These are phyloP conservation scores for Torrubiella hemipterigena DNA, from an alignment of 2,329 filamentous ascomycete species.

Conservation along the genomic window DNA sequence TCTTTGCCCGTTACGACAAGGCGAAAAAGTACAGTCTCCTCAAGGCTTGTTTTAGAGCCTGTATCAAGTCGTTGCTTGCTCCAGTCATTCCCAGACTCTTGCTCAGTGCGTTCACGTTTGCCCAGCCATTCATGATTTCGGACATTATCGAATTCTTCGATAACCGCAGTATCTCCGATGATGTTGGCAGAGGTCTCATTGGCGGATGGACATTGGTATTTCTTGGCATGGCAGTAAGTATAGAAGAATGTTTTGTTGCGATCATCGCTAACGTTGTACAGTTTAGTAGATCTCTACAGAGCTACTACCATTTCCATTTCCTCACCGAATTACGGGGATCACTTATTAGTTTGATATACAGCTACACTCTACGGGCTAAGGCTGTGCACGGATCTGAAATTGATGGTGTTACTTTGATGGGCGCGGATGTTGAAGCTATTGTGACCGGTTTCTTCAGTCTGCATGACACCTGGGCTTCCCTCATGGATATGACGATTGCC, in stretches of 20 bases:
- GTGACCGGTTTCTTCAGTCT: slow-evolving; percentile 19
- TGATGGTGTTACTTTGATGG: slow-evolving; percentile 26
- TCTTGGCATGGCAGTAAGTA: slow-evolving; percentile 25
- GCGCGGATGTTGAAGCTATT: slow-evolving; percentile 29
- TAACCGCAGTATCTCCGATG: slow-evolving; percentile 9
- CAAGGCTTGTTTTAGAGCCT: slow-evolving; percentile 6
- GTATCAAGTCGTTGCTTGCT: slow-evolving; percentile 7
- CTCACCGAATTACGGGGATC: background rate
- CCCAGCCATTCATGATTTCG: slow-evolving; percentile 26
- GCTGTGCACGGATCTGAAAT: slow-evolving; percentile 1
- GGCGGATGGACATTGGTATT: slow-evolving; percentile 26
- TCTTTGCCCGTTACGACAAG: background rate
- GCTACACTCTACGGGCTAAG: background rate
- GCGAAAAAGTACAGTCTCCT: slow-evolving; percentile 5
- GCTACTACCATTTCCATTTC: slow-evolving; percentile 2
- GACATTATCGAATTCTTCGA: slow-evolving; percentile 16
- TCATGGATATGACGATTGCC: slow-evolving; percentile 28
- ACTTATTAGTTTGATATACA: slow-evolving; percentile 2
- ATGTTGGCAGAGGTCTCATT: slow-evolving; percentile 20
- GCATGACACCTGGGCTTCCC: slow-evolving; percentile 28
- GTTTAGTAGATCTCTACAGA: background rate
- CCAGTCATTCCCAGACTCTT: slow-evolving; percentile 17
- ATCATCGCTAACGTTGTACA: background rate
- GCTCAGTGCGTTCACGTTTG: slow-evolving; percentile 20
- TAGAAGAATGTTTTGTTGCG: too few relatives aligned